Evolutionary conservation across 192 early-diverging fungal species (phyloP), one percentile per base, ranked within the genome.

Genomic region (Coemansia sp.): DNA sequence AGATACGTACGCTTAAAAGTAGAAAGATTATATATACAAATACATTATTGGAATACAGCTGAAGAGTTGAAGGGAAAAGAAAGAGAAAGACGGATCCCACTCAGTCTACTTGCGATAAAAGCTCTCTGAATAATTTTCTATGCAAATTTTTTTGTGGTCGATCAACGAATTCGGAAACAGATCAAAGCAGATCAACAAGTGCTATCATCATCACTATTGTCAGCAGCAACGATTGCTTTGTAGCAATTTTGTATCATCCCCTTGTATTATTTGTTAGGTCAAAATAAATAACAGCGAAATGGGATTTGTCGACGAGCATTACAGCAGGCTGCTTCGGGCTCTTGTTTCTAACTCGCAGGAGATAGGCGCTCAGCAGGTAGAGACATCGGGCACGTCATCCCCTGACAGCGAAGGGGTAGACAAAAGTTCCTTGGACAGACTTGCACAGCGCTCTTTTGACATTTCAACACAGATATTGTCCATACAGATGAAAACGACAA

Each of bases 221-320:
- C 34, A 37, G 34, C 34, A 37, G 9, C 34, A 10, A 9, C 34
- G 34, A n/a, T n/a, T n/a, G n/a, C n/a, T n/a, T n/a, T n/a, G n/a
- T n/a, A n/a, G n/a, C n/a, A n/a, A n/a, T n/a, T n/a, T n/a, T n/a
- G n/a, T n/a, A n/a, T n/a, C n/a, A n/a, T n/a, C n/a, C n/a, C n/a
- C 11, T 41, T 55, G 19, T 1, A 41, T n/a, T 44, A 39, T 33
- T 43, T 44, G 1, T 14, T 46, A 22, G 33, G 18, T 9, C 30
- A 37, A 9, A 38, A 9, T 38, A 17, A n/a, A 10, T 21, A 14
- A 18, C 22, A 21, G n/a, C 0, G 21, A 54, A 69, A 80, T 80
- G 78, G 63, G 59, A 46, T 74, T 80, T 64, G 68, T 71, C 3
- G 68, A 69, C 59, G 71, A 80, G 39, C 78, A 80, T 34, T 80